These are phyloP conservation scores for Globisporangium megalacanthum DNA, from an alignment of 352 stramenopile species.

Conservation along the genomic window DNA sequence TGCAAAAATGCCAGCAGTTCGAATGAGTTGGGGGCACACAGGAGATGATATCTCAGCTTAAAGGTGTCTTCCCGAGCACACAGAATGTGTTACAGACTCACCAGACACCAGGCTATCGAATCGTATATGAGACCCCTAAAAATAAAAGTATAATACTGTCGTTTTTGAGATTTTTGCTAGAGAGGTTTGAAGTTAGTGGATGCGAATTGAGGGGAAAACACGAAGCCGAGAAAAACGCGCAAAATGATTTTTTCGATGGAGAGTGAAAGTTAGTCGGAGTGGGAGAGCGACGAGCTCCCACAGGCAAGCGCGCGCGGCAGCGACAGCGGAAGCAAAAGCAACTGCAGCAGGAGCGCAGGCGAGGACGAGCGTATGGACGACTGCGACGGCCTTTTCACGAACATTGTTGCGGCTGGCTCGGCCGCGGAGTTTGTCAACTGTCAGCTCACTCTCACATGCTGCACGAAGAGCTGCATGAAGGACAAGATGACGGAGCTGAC, in stretches of 20 bases:
- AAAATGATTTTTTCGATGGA: not conserved
- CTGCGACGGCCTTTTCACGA: not conserved
- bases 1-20: too few species aligned
- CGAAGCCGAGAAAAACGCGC: not conserved
- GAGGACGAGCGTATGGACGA: not conserved
- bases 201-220: not conserved
- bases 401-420: not conserved
- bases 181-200: not conserved
- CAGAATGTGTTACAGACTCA: too few species aligned
- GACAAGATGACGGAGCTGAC: not conserved
- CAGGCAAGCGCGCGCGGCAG: too few species aligned
- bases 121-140: too few species aligned
- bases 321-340: not conserved
- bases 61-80: too few species aligned
- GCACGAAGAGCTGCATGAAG: not conserved
- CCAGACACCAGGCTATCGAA: too few species aligned
- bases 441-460: not conserved
- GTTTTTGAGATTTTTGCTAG: too few species aligned
- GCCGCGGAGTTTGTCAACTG: not conserved
- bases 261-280: not conserved
- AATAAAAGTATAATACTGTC: too few species aligned
- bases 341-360: not conserved
- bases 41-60: too few species aligned
- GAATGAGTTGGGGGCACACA: too few species aligned
- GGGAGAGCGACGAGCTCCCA: too few species aligned